Evolutionary conservation across 2,329 filamentous ascomycete genomes (phyloP).

Genomic region (Tolypocladium inflatum): DNA sequence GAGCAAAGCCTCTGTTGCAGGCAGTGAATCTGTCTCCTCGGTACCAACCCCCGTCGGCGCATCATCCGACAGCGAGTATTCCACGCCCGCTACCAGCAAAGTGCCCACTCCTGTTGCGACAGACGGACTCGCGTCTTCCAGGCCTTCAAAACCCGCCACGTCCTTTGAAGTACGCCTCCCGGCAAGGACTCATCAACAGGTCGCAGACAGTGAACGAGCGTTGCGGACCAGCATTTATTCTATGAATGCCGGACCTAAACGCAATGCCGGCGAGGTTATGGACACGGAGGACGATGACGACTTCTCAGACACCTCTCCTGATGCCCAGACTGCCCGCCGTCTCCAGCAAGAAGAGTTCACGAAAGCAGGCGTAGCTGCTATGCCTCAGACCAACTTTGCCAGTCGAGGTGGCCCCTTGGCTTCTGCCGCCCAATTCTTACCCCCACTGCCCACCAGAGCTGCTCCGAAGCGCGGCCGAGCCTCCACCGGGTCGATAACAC

Average conservation of each 20-base stretch:
- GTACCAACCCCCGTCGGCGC: constrained; percentile 17
- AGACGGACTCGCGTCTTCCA: constrained; percentile 5
- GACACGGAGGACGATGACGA: constrained; percentile 28
- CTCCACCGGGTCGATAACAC: constrained; percentile 9
- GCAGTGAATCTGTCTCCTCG: constrained; percentile 22
- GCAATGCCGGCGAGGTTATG: constrained; percentile 26
- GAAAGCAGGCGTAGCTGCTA: constrained; percentile 3
- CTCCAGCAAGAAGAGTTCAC: constrained; percentile 23
- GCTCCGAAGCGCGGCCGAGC: constrained; percentile 15
- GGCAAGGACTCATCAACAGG: constrained; percentile 6
- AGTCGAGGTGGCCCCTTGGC: neutral
- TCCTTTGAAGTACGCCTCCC: constrained; percentile 21
- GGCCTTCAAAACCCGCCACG: neutral
- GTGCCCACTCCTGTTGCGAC: constrained; percentile 22
- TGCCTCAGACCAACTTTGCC: constrained; percentile 3
- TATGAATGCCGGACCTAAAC: constrained; percentile 36
- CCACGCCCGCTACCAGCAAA: constrained; percentile 27
- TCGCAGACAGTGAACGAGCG: constrained; percentile 17
- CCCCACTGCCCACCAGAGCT: constrained; percentile 4
- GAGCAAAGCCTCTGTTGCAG: constrained; percentile 8
- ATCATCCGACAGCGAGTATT: constrained; percentile 21
- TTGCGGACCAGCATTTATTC: constrained; percentile 35
- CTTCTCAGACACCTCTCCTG: constrained; percentile 12
- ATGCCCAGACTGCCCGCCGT: constrained; percentile 22
- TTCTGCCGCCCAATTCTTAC: constrained; percentile 1